A percentile compares a stretch with the other conserved stretches of the same genome.
These are phyloP conservation scores for Lanmaoa pseudosensibilis DNA, from an alignment of 768 basidiomycete genomes.

Conservation along the genomic window DNA sequence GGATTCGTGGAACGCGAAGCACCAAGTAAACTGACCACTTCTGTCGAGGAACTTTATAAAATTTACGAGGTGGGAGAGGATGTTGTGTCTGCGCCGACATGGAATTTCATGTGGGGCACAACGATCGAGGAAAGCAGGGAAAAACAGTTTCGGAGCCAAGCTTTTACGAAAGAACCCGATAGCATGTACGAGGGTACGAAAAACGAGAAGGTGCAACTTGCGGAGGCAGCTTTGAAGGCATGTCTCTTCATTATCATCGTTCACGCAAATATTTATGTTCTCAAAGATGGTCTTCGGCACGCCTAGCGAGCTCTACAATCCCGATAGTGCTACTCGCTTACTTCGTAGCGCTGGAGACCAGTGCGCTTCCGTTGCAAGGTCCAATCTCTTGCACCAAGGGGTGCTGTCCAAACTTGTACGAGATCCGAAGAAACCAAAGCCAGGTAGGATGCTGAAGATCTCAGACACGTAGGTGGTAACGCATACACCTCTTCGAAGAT, in stretches of 20 bases:
- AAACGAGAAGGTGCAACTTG: conserved; percentile 47
- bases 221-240: conserved; percentile 76
- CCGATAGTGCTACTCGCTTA: conserved; percentile 55
- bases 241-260: not conserved
- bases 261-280: not conserved
- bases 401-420: conserved; percentile 66
- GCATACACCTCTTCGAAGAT: not conserved
- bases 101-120: conserved; percentile 76
- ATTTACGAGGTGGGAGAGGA: conserved; percentile 55
- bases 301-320: conserved; percentile 65
- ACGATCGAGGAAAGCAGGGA: conserved; percentile 75
- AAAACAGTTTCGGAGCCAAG: conserved; percentile 57
- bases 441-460: conserved; percentile 74
- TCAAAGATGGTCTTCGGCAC: conserved; percentile 76
- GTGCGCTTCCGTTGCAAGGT: conserved; percentile 53
- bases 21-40: conserved; percentile 41
- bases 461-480: conserved; percentile 56
- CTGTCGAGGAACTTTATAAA: conserved; percentile 43
- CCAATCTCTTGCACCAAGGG: conserved; percentile 60
- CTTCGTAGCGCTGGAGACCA: conserved; percentile 58
- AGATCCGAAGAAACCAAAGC: conserved; percentile 60
- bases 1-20: conserved; percentile 52
- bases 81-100: conserved; percentile 42
- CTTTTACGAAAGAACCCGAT: conserved; percentile 49
- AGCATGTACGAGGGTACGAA: conserved; percentile 20